These are phyloP conservation scores for Sphenostylis stenocarpa DNA, from an alignment of 306 rosid species.

Conservation along the genomic window DNA sequence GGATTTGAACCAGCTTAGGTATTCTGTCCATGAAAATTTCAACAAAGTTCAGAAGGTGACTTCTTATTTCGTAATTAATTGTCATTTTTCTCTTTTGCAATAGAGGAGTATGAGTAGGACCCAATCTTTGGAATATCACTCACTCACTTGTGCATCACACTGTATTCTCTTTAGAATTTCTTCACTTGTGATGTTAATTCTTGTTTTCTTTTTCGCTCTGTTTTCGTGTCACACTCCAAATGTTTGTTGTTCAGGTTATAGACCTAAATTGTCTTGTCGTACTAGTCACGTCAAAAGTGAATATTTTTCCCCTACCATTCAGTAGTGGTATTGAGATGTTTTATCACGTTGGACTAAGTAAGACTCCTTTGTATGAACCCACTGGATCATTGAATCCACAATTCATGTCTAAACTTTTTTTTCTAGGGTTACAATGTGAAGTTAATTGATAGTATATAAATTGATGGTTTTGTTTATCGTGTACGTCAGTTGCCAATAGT, in stretches of 20 bases:
- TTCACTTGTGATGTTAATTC: background rate
- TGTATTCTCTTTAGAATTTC: background rate
- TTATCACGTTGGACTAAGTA: background rate
- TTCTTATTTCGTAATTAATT: background rate
- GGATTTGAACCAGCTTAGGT: slow-evolving; percentile 34
- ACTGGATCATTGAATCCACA: background rate
- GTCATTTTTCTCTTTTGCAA: background rate
- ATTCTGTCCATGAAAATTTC: slow-evolving; percentile 33
- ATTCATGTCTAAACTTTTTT: too few relatives aligned
- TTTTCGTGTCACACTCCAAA: background rate
- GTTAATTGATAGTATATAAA: background rate
- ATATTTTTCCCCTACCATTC: background rate
- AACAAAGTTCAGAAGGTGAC: slow-evolving; percentile 48
- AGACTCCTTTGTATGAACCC: background rate
- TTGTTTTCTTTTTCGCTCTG: background rate
- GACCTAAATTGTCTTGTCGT: background rate
- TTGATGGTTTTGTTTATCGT: background rate
- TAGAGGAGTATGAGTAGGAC: background rate
- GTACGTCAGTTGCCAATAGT: background rate
- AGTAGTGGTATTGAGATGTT: background rate
- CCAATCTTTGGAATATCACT: background rate
- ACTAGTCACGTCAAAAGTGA: background rate
- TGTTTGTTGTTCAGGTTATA: background rate
- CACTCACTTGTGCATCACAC: background rate
- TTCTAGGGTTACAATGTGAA: background rate